Percentiles rank a stretch among this genome's conserved stretches.
These are phyloP conservation scores for Bolboschoenoplectus hybrid DNA, from an alignment of 202 grass and related monocot genomes.

Conservation along the genomic window DNA sequence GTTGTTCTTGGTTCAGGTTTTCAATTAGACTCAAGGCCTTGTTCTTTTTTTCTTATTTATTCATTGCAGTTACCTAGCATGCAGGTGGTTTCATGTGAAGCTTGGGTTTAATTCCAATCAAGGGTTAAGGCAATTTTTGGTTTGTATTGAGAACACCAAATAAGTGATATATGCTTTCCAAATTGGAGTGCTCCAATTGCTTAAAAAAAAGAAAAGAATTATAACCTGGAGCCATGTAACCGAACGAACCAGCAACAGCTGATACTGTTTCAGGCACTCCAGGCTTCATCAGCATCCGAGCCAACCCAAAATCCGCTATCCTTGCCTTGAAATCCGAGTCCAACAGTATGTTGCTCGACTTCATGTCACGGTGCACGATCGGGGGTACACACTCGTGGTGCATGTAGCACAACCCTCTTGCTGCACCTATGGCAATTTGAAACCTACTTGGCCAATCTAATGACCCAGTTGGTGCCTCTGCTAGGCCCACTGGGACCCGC, in stretches of 20 bases:
- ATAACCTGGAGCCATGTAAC: constrained; percentile 80
- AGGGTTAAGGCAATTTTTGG: not conserved
- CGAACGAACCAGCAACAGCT: constrained; percentile 52
- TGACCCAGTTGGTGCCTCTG: not conserved
- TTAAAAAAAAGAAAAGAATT: not conserved
- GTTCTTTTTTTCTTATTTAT: not conserved
- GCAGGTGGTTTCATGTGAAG: not conserved
- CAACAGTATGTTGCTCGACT: constrained; percentile 86
- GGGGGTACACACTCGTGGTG: constrained; percentile 55
- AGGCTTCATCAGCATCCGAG: constrained; percentile 52
- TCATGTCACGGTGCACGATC: constrained; percentile 71
- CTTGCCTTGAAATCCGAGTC: constrained; percentile 52
- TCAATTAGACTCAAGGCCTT: not conserved
- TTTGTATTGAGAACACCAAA: not conserved
- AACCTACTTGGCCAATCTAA: constrained; percentile 67
- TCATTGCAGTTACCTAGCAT: not conserved
- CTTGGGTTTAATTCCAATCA: not conserved
- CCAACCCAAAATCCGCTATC: constrained; percentile 69
- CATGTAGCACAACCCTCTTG: constrained; percentile 67
- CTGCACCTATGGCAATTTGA: constrained; percentile 50
- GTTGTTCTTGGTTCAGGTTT: not conserved
- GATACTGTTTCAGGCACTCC: constrained; percentile 53
- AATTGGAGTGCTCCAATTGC: not conserved
- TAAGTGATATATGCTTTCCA: not conserved
- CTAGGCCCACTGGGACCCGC: not conserved